phyloP scores from a whole-genome alignment of 2,329 filamentous ascomycete species.

The Arthrinium puccinioides region DNA sequence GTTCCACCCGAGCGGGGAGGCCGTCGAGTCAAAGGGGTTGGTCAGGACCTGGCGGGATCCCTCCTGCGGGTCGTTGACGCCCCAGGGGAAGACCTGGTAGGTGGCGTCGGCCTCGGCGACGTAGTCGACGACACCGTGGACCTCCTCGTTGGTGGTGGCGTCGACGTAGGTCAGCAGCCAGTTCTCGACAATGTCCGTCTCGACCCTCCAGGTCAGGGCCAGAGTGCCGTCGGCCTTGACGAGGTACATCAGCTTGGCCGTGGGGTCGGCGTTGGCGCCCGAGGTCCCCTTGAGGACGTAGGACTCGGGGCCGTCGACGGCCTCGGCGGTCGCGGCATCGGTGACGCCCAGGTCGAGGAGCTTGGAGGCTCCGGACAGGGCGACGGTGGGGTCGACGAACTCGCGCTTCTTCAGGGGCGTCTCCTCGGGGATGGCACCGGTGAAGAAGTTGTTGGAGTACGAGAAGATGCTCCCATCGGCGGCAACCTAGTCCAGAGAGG shows the following conservation, averaged over 20 bases:
- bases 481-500: too few species aligned
- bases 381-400: constrained; percentile 33
- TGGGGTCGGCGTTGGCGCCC: constrained; percentile 43
- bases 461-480: constrained; percentile 49
- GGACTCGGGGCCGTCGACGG: constrained; percentile 26
- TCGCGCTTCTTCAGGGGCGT: constrained; percentile 31
- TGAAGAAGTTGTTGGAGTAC: constrained; percentile 42
- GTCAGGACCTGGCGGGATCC: constrained; percentile 34
- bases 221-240: constrained; percentile 38
- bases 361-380: constrained; percentile 31
- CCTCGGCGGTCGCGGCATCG: constrained; percentile 30
- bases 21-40: constrained; percentile 38
- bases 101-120: constrained; percentile 46
- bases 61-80: constrained; percentile 44
- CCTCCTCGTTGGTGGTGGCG: constrained; percentile 33
- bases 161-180: constrained; percentile 55
- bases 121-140: constrained; percentile 51
- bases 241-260: constrained; percentile 49
- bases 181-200: constrained; percentile 49
- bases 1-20: constrained; percentile 48
- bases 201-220: constrained; percentile 47
- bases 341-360: constrained; percentile 32
- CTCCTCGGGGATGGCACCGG: constrained; percentile 32
- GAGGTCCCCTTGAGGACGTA: constrained; percentile 39
- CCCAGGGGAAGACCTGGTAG: constrained; percentile 50